A percentile compares a stretch with the other conserved stretches of the same genome.
These are phyloP conservation scores for Plasmopara halstedii DNA, from an alignment of 352 stramenopile species.

Conservation along the genomic window DNA sequence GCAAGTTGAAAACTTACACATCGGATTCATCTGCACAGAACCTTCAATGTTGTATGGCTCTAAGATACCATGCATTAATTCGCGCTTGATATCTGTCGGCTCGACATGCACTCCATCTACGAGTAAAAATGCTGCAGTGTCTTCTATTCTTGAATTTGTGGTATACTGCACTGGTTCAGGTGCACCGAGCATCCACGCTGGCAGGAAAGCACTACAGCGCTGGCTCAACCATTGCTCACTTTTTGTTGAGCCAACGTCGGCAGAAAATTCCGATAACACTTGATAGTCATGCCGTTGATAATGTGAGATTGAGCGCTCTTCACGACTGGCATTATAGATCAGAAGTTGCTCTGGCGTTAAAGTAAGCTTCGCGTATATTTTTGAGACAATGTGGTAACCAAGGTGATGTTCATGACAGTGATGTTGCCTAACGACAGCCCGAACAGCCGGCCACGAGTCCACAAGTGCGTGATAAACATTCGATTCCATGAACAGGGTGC, in stretches of 20 bases:
- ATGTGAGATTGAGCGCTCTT: conserved; percentile 21
- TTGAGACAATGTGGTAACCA: conserved; percentile 32
- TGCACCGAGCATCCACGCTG: conserved; percentile 49
- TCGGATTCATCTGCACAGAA: conserved; percentile 33
- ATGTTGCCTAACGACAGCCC: conserved; percentile 17
- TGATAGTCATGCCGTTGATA: conserved; percentile 20
- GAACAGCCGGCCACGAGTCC: conserved; percentile 31
- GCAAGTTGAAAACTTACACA: conserved; percentile 28
- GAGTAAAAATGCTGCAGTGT: conserved; percentile 45
- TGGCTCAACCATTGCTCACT: conserved; percentile 35
- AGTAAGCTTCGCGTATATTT: conserved; percentile 35
- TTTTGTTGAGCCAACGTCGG: conserved; percentile 16
- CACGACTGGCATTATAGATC: conserved; percentile 15
- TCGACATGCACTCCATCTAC: conserved; percentile 46
- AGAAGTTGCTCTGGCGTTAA: conserved; percentile 35
- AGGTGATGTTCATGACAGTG: conserved; percentile 44
- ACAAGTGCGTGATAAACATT: conserved; percentile 36
- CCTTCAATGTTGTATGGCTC: conserved; percentile 14
- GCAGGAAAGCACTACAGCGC: conserved; percentile 46
- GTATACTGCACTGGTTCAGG: conserved; percentile 49
- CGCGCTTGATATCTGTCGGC: conserved; percentile 50
- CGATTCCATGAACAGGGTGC: conserved; percentile 64
- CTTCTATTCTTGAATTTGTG: conserved; percentile 46
- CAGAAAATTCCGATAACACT: conserved; percentile 3
- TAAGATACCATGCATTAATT: conserved; percentile 35